Percentiles rank a stretch among this genome's conserved stretches.
Conservation (phyloP, 2,329 filamentous ascomycete genomes). For the Cercospora nicotianae region DNA sequence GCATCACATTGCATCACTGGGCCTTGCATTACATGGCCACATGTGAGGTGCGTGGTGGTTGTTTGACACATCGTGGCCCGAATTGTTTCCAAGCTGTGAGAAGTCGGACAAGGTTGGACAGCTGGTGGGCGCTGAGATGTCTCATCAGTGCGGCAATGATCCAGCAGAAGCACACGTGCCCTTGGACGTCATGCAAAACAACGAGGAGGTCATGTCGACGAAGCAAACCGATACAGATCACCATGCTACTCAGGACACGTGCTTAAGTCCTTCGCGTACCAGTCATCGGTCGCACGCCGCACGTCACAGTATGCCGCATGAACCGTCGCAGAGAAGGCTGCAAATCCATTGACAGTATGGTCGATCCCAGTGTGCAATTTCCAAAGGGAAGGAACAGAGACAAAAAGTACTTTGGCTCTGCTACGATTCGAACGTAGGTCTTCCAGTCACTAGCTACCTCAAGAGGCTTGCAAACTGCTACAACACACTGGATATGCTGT, state of each 20-base stretch:
- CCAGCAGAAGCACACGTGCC: background rate
- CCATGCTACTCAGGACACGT: background rate
- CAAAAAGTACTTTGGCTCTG: no score
- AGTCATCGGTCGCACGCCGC: no score
- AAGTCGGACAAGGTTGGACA: background rate
- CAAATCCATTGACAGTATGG: no score
- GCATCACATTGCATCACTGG: constrained; percentile 23
- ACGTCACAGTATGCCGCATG: no score
- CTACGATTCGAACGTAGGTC: no score
- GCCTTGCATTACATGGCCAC: constrained; percentile 23
- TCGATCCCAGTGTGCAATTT: no score
- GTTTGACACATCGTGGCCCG: constrained; percentile 23
- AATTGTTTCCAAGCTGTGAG: background rate
- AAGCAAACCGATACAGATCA: background rate
- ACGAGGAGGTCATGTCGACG: background rate
- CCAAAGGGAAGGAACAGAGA: no score
- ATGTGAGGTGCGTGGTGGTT: constrained; percentile 22
- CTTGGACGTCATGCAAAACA: background rate
- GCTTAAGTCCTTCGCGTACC: no score
- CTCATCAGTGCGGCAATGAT: background rate
- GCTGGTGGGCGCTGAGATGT: background rate
- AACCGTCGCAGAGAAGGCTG: no score
- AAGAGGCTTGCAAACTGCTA: no score
- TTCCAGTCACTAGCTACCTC: no score
- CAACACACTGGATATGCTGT: no score